Evolutionary conservation across 352 stramenopile species (phyloP).

Genomic region (Phytophthora tubulina): DNA sequence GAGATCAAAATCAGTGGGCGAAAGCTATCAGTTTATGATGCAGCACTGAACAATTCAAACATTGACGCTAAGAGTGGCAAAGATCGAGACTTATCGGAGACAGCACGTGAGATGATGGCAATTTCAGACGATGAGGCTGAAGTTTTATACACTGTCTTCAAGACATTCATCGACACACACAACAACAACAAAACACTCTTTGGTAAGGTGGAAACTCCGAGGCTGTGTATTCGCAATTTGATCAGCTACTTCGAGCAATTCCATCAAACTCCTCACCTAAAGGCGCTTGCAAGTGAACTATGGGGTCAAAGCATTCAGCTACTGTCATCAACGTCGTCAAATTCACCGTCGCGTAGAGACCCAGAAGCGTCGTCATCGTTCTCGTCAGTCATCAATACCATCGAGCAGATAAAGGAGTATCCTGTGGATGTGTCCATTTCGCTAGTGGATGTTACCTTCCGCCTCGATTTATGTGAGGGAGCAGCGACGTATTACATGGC

Average conservation of each 20-base stretch:
- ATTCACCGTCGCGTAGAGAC: constrained; percentile 35
- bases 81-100: constrained; percentile 47
- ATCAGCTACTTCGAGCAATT: constrained; percentile 77
- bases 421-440: constrained; percentile 77
- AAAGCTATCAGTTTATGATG: constrained; percentile 68
- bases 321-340: constrained; percentile 28
- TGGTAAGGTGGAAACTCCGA: constrained; percentile 44
- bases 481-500: constrained; percentile 64
- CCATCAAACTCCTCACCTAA: constrained; percentile 55
- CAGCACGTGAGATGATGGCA: constrained; percentile 58
- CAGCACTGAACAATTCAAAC: constrained; percentile 43
- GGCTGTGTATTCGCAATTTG: constrained; percentile 71
- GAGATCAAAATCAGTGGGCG: constrained; percentile 74
- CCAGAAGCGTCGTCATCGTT: constrained; percentile 31
- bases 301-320: constrained; percentile 70
- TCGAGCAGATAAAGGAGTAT: constrained; percentile 75
- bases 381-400: constrained; percentile 45
- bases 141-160: constrained; percentile 58
- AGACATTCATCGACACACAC: constrained; percentile 56
- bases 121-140: constrained; percentile 62
- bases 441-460: constrained; percentile 71
- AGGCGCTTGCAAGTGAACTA: constrained; percentile 53
- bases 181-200: constrained; percentile 69
- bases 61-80: constrained; percentile 21
- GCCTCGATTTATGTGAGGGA: constrained; percentile 69